Evolutionary conservation across 768 basidiomycete species (phyloP), one percentile per base, ranked within the genome.

Genomic region (Cystobasidiopsis lactophilus): DNA sequence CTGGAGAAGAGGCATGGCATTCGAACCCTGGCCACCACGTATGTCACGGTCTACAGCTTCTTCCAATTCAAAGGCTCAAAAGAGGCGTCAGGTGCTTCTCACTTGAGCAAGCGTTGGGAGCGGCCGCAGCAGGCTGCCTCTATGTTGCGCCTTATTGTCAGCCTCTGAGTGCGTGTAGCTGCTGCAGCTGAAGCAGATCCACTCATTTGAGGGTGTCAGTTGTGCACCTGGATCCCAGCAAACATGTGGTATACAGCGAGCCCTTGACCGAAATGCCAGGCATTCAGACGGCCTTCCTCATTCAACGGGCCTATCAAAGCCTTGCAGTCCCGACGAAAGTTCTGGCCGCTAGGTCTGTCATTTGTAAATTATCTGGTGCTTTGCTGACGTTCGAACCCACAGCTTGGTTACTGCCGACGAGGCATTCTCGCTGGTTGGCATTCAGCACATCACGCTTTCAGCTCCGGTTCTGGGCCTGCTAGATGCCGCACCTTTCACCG

Each of bases 121-220:
- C 62, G 19, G 58, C 57, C 13, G 50, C 58, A 27, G 59, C 58
- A 24, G 50, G 49, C 9, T 59, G 58, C 52, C 23, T 46, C 21
- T 59, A 57, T 55, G 51, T 56, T 23, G 50, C 57, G 19, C 60
- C 62, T 13, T 63, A 63, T 33, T 46, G 60, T 18, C 61, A 63
- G 47, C 55, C 57, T 10, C 57, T 63, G 10, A 26, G 41, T 43
- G 7, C 27, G 10, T 43, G 13, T 11, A 9, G 7, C 10, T 24
- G 7, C 9, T 26, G 19, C 41, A 19, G 9, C 11, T 43, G 9
- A 24, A 9, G 9, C 23, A 43, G 19, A 19, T 43, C 10, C 10
- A 9, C 11, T 26, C 27, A 26, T 19, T 19, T 19, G 11, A 7
- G 19, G 19, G 10, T 24, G 19, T 24, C n/a, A 43, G 41, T 53